These are phyloP conservation scores for Euclidium syriacum DNA, from an alignment of 345 rosid species.

Conservation along the genomic window DNA sequence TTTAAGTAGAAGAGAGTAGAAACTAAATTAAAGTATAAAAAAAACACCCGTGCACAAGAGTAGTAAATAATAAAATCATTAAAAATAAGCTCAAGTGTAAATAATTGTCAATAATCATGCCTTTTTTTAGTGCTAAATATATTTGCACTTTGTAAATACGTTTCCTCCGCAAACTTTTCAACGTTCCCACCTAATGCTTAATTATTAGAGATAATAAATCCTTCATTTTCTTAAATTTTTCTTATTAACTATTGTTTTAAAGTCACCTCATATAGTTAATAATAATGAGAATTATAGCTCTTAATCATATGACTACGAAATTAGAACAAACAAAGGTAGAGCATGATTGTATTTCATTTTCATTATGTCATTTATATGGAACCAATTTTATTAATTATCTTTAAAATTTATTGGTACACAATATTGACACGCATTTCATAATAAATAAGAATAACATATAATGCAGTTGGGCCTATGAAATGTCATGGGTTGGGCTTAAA, in stretches of 20 bases:
- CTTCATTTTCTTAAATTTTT: neutral
- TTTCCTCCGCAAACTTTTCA: conserved; percentile 32
- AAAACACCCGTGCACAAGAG: conserved; percentile 30
- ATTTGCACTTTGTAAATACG: conserved; percentile 32
- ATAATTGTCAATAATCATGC: conserved; percentile 16
- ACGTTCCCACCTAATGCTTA: conserved; percentile 30
- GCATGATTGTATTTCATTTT: conserved; percentile 3
- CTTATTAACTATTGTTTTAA: neutral
- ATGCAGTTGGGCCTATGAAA: neutral
- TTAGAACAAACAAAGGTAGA: conserved; percentile 8
- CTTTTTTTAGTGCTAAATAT: conserved; percentile 19
- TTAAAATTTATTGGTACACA: neutral
- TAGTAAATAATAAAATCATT: conserved; percentile 14
- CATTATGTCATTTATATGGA: neutral
- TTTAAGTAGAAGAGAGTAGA: conserved; percentile 23
- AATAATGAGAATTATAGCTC: conserved; percentile 12
- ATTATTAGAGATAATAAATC: conserved; percentile 14
- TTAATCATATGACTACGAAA: conserved; percentile 33
- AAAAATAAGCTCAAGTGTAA: conserved; percentile 16
- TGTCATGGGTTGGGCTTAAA: neutral
- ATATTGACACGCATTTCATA: neutral
- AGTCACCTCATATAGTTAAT: conserved; percentile 17
- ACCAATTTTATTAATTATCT: neutral
- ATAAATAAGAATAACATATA: neutral
- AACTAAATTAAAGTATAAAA: neutral